phyloP scores from a whole-genome alignment of 441 rosid species.

The Melastoma candidum region DNA sequence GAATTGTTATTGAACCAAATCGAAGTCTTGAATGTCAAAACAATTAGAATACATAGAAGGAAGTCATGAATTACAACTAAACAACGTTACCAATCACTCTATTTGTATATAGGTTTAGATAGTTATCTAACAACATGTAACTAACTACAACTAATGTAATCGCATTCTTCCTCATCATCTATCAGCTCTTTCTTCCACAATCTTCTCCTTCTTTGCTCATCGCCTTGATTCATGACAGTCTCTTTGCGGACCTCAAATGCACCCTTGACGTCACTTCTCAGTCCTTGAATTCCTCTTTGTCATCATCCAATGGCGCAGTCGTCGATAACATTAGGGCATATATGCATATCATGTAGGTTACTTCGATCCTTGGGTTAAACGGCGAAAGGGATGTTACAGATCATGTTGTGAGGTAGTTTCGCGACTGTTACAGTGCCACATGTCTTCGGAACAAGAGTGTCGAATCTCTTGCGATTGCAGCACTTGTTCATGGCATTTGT shows the following conservation, averaged over 20 bases:
- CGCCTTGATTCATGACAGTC: slow-evolving; percentile 21
- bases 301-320: slow-evolving; percentile 31
- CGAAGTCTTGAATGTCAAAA: no score
- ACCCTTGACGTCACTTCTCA: slow-evolving; percentile 33
- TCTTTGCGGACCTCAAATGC: slow-evolving; percentile 90
- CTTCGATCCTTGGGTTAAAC: slow-evolving; percentile 76
- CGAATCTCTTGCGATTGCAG: slow-evolving; percentile 85
- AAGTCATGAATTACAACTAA: no score
- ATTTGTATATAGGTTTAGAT: no score
- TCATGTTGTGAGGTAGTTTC: slow-evolving; percentile 74
- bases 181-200: no score
- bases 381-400: slow-evolving; percentile 47
- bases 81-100: no score
- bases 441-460: slow-evolving; percentile 66
- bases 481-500: slow-evolving; percentile 90
- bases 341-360: slow-evolving; percentile 88
- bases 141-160: no score
- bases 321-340: slow-evolving; percentile 88
- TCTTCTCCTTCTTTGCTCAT: no score
- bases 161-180: no score
- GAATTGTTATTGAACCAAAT: no score
- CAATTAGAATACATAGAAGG: no score
- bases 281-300: slow-evolving; percentile 13
- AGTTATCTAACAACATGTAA: no score
- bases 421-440: slow-evolving; percentile 94